Evolutionary conservation across 805 yeast genomes (phyloP), one percentile per base, ranked within the genome.

Genomic region (Wickerhamiella musiphila): DNA sequence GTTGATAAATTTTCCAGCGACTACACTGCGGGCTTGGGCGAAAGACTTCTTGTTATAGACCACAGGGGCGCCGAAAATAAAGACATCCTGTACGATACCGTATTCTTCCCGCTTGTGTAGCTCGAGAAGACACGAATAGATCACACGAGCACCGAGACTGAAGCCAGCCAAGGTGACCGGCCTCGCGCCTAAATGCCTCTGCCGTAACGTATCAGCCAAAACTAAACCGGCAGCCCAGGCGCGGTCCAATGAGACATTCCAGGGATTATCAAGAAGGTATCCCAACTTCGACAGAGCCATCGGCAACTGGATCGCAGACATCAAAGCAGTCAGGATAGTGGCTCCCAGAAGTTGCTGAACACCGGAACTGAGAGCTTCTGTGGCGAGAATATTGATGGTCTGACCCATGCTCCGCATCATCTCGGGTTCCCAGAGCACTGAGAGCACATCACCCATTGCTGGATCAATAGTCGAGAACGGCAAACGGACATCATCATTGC

Each of bases 391-490:
- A 40, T 72, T 70, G 41, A 90, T 86, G 0, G 98, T 90, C 53
- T 90, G 95, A 50, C 99, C 99, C 68, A 79, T 82, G 34, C 93
- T 78, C 39, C 72, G 75, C 46, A 90, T 70, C 90, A 90, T 81
- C 43, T 90, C 98, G 0, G 99, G 99, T 53, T 90, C 99, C 98
- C 98, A 90, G 29, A 79, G 58, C 6, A 90, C 61, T 1, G 96
- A 82, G 45, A 77, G 79, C 43, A 90, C 57, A 51, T 90, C 99
- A 12, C 99, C 99, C 86, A 86, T 83, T 0, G 86, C 81, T 0
- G 98, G 98, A 49, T 92, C 98, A 6, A 90, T 78, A 0, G 98
- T 90, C 1, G 94, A 78, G 49, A 84, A 90, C 2, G 98, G 98
- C 40, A 90, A 65, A 49, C 99, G 65, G 14, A 90, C 86, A 65